Evolutionary conservation across 306 rosid genomes (phyloP).

Genomic region (Cucumis sativus): DNA sequence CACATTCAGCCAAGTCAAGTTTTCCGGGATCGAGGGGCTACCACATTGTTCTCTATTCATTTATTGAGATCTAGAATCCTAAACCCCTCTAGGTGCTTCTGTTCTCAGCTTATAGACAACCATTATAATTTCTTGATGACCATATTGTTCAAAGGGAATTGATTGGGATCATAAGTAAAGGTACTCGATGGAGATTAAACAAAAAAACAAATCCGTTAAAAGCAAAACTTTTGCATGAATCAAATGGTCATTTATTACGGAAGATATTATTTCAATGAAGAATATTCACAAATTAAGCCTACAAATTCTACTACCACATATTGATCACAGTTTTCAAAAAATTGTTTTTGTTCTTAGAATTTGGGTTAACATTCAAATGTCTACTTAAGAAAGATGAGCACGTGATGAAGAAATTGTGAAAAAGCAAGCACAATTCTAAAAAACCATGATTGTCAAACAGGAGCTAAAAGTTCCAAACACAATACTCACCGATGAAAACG

Average conservation of each 20-base stretch:
- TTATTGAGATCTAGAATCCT: background rate
- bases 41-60: background rate
- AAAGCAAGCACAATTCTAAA: no score
- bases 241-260: background rate
- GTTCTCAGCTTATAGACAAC: background rate
- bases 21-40: background rate
- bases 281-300: background rate
- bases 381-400: no score
- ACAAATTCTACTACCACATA: no score
- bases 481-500: slow-evolving; percentile 66
- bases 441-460: no score
- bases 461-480: background rate
- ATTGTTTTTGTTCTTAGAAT: no score
- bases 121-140: background rate
- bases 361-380: no score
- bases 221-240: background rate
- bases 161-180: background rate
- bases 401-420: no score
- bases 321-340: no score
- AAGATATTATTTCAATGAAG: background rate
- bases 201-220: background rate
- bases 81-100: background rate
- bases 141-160: no score
- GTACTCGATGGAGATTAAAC: background rate
- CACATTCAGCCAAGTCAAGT: background rate